Evolutionary conservation across 768 basidiomycete genomes (phyloP), one percentile per base, ranked within the genome.

Genomic region (Trametes elegans): DNA sequence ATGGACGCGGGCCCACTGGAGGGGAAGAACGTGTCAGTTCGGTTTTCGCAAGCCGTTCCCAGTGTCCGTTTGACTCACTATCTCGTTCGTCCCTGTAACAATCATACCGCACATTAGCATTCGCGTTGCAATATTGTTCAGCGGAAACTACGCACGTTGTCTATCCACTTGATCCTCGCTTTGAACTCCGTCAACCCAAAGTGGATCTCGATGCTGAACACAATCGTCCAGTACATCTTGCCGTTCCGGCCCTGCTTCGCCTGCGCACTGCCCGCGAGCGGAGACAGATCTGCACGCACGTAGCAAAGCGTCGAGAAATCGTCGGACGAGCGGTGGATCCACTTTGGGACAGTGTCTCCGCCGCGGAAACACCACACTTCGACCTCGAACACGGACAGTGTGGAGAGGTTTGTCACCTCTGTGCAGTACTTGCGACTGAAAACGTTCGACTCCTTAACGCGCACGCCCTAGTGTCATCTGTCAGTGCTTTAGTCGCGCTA

Each of bases 291-390:
- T 14, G 88, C 88, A 13, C 85, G 84, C 18, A 91, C 88, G 29
- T 87, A 79, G 65, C 88, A 91, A 3, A 91, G 70, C 0, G 88
- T 91, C 1, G 87, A 87, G 59, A 89, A 90, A 29, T 83, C 73
- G 52, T 88, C 88, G 82, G 57, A 26, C 10, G 27, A 57, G 50
- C 88, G 74, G 41, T 82, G 74, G 48, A 91, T 90, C 88, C 88
- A 90, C 60, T 83, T 80, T 0, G 88, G 88, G 29, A 85, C 73
- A 7, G 70, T 73, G 59, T 85, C 81, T 40, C 85, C 85, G n/a
- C 88, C 88, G 64, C 88, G 76, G 69, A 81, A 91, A 65, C 88
- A 90, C 88, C 88, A 90, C 60, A 91, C 79, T 67, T 90, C 88
- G 24, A 90, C 88, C 66, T 90, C 88, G 60, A 91, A 90, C 16